Evolutionary conservation across 371 early-diverging fungal species (phyloP), one percentile per base, ranked within the genome.

Genomic region (Mortierella sp.): DNA sequence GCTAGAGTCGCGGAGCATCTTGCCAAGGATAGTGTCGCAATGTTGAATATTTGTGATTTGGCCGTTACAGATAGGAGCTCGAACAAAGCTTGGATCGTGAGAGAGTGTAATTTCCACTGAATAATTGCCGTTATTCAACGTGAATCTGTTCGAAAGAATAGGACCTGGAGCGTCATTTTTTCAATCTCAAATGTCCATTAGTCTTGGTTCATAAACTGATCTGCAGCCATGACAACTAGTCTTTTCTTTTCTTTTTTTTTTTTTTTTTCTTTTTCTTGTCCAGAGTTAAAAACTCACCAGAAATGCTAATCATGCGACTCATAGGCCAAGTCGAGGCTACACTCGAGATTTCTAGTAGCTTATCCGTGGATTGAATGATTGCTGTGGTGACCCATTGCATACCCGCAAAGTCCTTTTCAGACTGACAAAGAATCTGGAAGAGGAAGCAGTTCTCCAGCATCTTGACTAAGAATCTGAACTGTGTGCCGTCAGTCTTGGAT

Each of bases 1-100:
- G 16, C 24, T 24, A 0, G 24, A 11, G 35, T 77, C 78, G 5
- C 68, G 55, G 30, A 77, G 61, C 65, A 77, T 67, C 64, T 51
- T 68, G 59, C 39, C 61, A 3, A 77, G 61, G 4, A 77, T 47
- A 6, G 57, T 54, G 9, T 72, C 68, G 52, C 78, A 68, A n/a
- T 77, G 69, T 39, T 49, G 30, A 39, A 22, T 30, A 16, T 26
- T 51, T 18, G 22, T 1, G 51, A n/a, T 6, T n/a, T 5, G 51
- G 16, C 22, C 26, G 24, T 20, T 49, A 9, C 30, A 8, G 24
- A 10, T 37, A 6, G 52, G 37, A n/a, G 16, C 16, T 9, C 52
- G 11, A 26, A 12, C 11, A 26, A 61, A 14, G 14, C 9, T 28
- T 3, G 61, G 40, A 37, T 24, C 68, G 26, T 43, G 37, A 0